Evolutionary conservation across 768 basidiomycete species (phyloP).

Genomic region (Gymnopilus dilepis): DNA sequence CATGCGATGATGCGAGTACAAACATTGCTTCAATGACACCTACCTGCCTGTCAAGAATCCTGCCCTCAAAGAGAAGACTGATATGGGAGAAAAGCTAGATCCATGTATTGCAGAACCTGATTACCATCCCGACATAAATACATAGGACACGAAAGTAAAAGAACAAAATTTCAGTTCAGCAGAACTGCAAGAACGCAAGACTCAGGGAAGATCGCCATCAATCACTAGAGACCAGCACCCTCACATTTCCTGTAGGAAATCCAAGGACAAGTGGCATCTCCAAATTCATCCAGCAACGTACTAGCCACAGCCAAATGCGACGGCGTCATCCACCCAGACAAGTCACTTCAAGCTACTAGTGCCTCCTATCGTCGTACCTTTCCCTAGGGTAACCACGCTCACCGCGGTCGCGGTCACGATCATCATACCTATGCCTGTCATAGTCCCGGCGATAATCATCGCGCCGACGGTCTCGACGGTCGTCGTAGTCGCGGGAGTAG

Average conservation of each 20-base stretch:
- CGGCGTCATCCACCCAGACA: not conserved
- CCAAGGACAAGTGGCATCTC: not conserved
- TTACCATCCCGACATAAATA: not conserved
- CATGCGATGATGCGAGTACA: no score
- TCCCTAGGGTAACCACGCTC: slow-evolving; percentile 41
- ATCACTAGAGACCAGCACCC: not conserved
- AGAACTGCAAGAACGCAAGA: no score
- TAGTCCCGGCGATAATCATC: slow-evolving; percentile 42
- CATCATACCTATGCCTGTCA: slow-evolving; percentile 50
- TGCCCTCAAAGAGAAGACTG: not conserved
- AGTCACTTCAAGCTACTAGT: slow-evolving; percentile 22
- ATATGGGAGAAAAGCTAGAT: not conserved
- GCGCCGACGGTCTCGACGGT: slow-evolving; percentile 51
- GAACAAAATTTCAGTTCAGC: not conserved
- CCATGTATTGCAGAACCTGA: slow-evolving; percentile 6
- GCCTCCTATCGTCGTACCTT: slow-evolving; percentile 43
- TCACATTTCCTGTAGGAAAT: not conserved
- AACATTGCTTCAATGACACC: no score
- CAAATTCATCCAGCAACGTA: not conserved
- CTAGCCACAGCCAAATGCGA: not conserved
- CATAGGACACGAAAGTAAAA: not conserved
- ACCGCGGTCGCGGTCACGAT: slow-evolving; percentile 43
- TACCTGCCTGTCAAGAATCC: no score
- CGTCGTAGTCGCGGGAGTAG: slow-evolving; percentile 72
- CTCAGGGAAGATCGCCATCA: not conserved